Evolutionary conservation across 768 basidiomycete genomes (phyloP).

Genomic region (Rhodocollybia butyracea): DNA sequence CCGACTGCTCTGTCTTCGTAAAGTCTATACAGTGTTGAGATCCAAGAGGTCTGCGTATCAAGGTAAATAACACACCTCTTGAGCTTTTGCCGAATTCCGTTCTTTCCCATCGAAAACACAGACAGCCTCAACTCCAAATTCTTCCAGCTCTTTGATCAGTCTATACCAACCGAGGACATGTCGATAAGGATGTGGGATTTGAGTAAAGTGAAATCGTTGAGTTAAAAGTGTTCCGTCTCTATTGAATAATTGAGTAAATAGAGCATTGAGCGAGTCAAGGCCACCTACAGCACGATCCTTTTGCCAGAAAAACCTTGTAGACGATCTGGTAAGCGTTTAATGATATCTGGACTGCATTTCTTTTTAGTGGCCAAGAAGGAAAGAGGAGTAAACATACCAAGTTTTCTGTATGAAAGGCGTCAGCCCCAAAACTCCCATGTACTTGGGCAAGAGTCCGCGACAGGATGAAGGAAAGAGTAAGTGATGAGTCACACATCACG

Average conservation of each 20-base stretch:
- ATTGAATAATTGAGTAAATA: slow-evolving; percentile 2
- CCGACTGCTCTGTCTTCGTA: slow-evolving; percentile 52
- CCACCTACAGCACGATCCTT: slow-evolving; percentile 67
- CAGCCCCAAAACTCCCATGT: slow-evolving; percentile 72
- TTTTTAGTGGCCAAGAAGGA: background rate
- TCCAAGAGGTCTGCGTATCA: background rate
- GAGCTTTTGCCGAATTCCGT: slow-evolving; percentile 63
- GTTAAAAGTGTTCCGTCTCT: slow-evolving; percentile 89
- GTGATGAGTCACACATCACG: too few relatives aligned
- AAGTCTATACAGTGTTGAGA: slow-evolving; percentile 42
- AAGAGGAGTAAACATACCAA: slow-evolving; percentile 40
- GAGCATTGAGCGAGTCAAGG: slow-evolving; percentile 10
- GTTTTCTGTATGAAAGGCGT: slow-evolving; percentile 65
- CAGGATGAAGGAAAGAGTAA: too few relatives aligned
- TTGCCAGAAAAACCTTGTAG: slow-evolving; percentile 60
- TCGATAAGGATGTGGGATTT: slow-evolving; percentile 55
- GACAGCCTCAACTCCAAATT: slow-evolving; percentile 53
- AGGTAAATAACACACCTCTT: slow-evolving; percentile 49
- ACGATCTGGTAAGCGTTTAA: slow-evolving; percentile 62
- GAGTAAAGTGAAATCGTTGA: slow-evolving; percentile 75
- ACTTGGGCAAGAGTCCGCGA: background rate
- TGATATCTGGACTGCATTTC: slow-evolving; percentile 54
- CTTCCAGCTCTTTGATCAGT: slow-evolving; percentile 58
- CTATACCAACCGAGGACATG: slow-evolving; percentile 82
- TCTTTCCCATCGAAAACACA: slow-evolving; percentile 81